Percentiles rank a stretch among this genome's conserved stretches.
phyloP scores from a whole-genome alignment of 371 early-diverging fungal species.

The Syncephalastrum monosporum region DNA sequence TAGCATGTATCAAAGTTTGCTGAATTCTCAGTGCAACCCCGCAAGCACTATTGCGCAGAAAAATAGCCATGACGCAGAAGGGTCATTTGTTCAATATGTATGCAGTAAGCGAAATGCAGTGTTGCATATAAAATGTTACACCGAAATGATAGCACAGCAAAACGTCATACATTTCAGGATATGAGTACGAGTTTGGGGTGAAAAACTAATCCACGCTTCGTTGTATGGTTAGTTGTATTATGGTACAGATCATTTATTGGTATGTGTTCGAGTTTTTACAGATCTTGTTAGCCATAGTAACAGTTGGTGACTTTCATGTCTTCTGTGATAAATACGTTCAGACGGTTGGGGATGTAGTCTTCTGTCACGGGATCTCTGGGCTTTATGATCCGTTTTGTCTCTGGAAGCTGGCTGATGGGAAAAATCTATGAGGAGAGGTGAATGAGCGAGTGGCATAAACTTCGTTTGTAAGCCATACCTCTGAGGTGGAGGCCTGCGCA shows the following conservation, averaged over 20 bases:
- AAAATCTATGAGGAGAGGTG: not conserved
- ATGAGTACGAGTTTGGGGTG: no score
- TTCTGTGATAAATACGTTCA: slow-evolving; percentile 10
- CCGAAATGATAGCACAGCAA: no score
- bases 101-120: no score
- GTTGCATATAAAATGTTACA: no score
- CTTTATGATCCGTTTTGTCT: slow-evolving; percentile 3
- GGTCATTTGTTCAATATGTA: no score
- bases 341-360: slow-evolving; percentile 9
- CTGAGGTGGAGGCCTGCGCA: not conserved
- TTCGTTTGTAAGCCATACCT: not conserved
- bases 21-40: no score
- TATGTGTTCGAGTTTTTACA: not conserved
- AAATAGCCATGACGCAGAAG: no score
- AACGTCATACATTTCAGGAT: no score
- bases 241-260: not conserved
- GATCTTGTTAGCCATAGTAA: slow-evolving; percentile 6
- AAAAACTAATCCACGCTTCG: no score
- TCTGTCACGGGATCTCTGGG: slow-evolving; percentile 11
- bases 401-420: slow-evolving; percentile 6
- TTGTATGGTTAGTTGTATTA: no score
- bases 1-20: no score
- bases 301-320: slow-evolving; percentile 7
- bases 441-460: not conserved
- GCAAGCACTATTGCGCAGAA: no score